These are phyloP conservation scores for Hypoxylon sp. DNA, from an alignment of 2,329 filamentous ascomycete species.

Conservation along the genomic window DNA sequence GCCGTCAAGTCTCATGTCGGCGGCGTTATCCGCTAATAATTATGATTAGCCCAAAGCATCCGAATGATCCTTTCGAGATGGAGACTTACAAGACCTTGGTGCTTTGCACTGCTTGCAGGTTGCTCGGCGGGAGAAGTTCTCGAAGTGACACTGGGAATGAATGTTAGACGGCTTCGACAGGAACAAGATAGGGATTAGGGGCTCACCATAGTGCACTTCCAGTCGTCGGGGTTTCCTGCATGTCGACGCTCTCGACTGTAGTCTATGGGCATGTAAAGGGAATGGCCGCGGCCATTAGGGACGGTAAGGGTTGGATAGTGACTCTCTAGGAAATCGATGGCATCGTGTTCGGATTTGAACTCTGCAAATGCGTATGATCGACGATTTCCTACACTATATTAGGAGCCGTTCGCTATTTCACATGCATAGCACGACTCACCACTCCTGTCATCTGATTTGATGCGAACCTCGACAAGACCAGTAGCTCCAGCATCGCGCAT, in stretches of 20 bases:
- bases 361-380: conserved; percentile 51
- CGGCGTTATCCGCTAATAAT: conserved; percentile 39
- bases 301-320: conserved; percentile 50
- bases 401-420: not conserved
- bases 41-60: not conserved
- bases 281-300: conserved; percentile 42
- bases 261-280: conserved; percentile 47
- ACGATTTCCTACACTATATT: conserved; percentile 34
- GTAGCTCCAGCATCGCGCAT: conserved; percentile 43
- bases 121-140: conserved; percentile 47
- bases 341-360: conserved; percentile 50
- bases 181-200: not conserved
- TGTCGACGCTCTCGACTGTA: conserved; percentile 49
- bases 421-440: conserved; percentile 26
- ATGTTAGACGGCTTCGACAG: conserved; percentile 15
- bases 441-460: conserved; percentile 45
- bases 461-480: conserved; percentile 44
- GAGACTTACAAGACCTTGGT: conserved; percentile 44
- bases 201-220: conserved; percentile 51
- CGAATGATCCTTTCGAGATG: not conserved
- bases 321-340: conserved; percentile 50
- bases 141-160: conserved; percentile 44
- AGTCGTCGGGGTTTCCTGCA: conserved; percentile 47
- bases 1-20: conserved; percentile 55
- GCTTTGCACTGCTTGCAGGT: conserved; percentile 49